Base-by-base conservation (phyloP, 805 yeast species). In the Pichia exigua region DNA sequence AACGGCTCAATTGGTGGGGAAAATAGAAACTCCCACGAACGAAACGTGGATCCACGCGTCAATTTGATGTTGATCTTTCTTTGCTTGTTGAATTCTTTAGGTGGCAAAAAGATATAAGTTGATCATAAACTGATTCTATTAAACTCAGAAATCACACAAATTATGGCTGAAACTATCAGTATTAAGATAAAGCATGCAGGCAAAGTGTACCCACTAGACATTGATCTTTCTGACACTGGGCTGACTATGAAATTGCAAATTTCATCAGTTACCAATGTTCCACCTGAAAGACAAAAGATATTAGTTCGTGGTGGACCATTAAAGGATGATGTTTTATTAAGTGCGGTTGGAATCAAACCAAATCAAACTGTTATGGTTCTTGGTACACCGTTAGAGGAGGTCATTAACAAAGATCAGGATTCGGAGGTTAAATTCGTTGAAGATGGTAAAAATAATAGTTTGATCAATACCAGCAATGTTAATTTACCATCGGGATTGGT, bases 271-370 rank as follows among this genome's bases (percentile, higher is more conserved):
- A 92, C 98, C 2, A 81, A 81, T 53, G 88, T 94, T 50, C 95
- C 96, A n/a, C 79, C 82, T 1, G 85, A 81, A 50, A 83, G 97
- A 59, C 99, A 94, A 70, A 92, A 92, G 71, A 84, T 91, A 54
- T 76, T 94, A 64, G 79, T 89, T 48, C 90, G 87, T 70, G 92
- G 95, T 13, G 96, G 97, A 42, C 95, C 90, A 65, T 70, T 94
- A 61, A 75, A 76, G 50, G 92, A 89, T 67, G 91, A 85, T 54
- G 61, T 65, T 9, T 71, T 74, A 40, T 67, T 87, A 49, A 63
- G 71, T 12, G 59, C 69, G 4, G 73, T 85, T 48, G 77, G 74
- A 26, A 64, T 91, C 55, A 86, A 85, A 61, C 74, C 79, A 22
- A 79, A 79, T 35, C 87, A 85, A 58, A 73, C 79, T 15, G 73